Evolutionary conservation across 1,284 basidiomycete genomes (phyloP), one percentile per base, ranked within the genome.

Genomic region (Ganoderma boninense): DNA sequence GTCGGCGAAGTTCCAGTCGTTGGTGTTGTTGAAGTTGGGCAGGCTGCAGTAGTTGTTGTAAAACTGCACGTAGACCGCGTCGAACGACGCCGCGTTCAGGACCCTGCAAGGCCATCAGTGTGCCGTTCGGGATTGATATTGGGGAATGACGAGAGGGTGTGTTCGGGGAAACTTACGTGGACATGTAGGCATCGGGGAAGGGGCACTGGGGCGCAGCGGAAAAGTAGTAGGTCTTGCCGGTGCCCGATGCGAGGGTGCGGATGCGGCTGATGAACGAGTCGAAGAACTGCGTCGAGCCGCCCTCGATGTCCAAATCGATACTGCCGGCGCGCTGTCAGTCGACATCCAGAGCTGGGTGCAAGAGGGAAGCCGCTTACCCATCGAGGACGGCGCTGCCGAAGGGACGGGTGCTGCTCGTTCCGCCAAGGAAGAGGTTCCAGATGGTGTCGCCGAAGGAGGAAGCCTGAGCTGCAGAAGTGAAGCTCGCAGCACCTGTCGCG

Each of bases 261-360:
- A 92, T 82, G 63, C 83, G 80, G 35, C 80, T 87, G 42, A 90
- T 84, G 73, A 92, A 92, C 0, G 88, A 83, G 20, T 82, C 79
- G 77, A 85, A 89, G 65, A 87, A 77, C 6, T 82, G 80, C 40
- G 84, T 83, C 4, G 80, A 80, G 8, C 90, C 90, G 29, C 89
- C 87, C 80, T 92, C 91, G 69, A 92, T 89, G 75, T 92, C 90
- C 62, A 92, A 79, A 75, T 92, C 90, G 66, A 92, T 90, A 60
- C 59, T 49, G 62, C 35, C 35, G 46, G 60, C 29, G 16, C n/a
- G 35, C 42, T 54, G 20, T 71, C 43, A 70, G 56, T 13, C 20
- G 6, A 5, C 2, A 18, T 26, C 23, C n/a, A 38, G 32, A 44
- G 23, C n/a, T 6, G 23, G 7, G 16, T 40, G 44, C 11, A 49